A percentile compares a stretch with the other conserved stretches of the same genome.
These are phyloP conservation scores for Talaromyces adpressus DNA, from an alignment of 495 filamentous ascomycete species.

Conservation along the genomic window DNA sequence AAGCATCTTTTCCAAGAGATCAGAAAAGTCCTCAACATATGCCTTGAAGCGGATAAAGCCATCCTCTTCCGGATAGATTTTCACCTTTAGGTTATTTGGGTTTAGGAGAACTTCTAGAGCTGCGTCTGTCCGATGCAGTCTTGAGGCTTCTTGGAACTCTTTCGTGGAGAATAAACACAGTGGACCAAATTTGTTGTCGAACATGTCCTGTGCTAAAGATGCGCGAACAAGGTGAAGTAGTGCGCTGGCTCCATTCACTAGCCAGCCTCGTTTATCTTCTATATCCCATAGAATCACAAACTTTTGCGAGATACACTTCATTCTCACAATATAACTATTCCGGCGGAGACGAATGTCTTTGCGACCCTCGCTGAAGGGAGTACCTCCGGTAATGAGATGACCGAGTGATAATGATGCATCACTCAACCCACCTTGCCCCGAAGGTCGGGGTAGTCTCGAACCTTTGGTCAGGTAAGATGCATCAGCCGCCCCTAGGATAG, in stretches of 20 bases:
- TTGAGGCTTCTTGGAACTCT: neutral
- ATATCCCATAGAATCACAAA: slow-evolving; percentile 28
- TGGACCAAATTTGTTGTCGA: slow-evolving; percentile 10
- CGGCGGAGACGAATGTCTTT: neutral
- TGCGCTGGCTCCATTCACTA: slow-evolving; percentile 30
- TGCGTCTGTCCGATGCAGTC: neutral
- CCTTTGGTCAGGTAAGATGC: neutral
- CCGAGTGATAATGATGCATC: neutral
- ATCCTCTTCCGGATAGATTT: slow-evolving; percentile 12
- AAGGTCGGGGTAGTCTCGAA: neutral
- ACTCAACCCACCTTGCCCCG: neutral
- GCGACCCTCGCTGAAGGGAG: neutral
- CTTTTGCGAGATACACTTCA: slow-evolving; percentile 8
- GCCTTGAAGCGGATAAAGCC: slow-evolving; percentile 15
- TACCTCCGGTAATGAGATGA: neutral
- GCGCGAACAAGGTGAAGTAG: slow-evolving; percentile 32
- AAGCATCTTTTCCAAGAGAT: slow-evolving; percentile 22
- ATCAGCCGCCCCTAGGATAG: neutral
- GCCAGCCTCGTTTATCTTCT: slow-evolving; percentile 27
- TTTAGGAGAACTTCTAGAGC: slow-evolving; percentile 11
- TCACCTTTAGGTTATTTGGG: slow-evolving; percentile 14
- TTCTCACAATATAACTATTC: neutral
- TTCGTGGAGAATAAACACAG: slow-evolving; percentile 7
- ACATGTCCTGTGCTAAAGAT: slow-evolving; percentile 18
- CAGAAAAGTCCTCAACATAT: slow-evolving; percentile 15